Conservation (phyloP, 2,329 filamentous ascomycete species). For the Clarireedia monteithiana region DNA sequence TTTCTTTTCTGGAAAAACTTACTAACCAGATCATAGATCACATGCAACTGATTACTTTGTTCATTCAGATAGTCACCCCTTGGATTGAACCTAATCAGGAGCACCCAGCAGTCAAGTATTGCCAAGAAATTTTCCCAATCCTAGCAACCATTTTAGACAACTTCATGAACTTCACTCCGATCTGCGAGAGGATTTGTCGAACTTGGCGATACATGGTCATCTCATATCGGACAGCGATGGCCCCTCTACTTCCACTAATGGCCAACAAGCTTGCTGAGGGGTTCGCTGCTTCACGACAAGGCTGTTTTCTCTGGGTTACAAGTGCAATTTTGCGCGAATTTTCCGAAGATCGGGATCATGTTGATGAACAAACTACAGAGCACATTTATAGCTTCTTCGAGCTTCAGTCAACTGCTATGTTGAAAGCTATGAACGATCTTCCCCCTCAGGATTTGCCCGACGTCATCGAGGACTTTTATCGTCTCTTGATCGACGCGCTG, state of each 20-base stretch:
- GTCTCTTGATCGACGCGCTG: conserved; percentile 81
- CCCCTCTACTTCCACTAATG: conserved; percentile 73
- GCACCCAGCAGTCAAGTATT: conserved; percentile 92
- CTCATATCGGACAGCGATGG: conserved; percentile 84
- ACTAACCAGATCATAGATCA: conserved; percentile 51
- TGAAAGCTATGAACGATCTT: conserved; percentile 81
- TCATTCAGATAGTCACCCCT: conserved; percentile 71
- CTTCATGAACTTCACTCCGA: conserved; percentile 78
- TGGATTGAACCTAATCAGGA: conserved; percentile 63
- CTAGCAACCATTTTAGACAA: conserved; percentile 80
- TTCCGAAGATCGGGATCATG: conserved; percentile 78
- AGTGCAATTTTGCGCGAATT: conserved; percentile 93
- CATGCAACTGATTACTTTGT: conserved; percentile 84
- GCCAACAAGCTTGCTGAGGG: conserved; percentile 83
- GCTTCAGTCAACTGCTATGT: conserved; percentile 81
- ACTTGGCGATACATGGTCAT: conserved; percentile 98
- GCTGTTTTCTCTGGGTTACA: conserved; percentile 98
- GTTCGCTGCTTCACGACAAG: conserved; percentile 79
- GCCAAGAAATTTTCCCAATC: conserved; percentile 86
- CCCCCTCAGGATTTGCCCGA: conserved; percentile 53
- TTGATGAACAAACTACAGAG: conserved; percentile 72
- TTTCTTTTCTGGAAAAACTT: not conserved
- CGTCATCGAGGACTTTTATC: conserved; percentile 71
- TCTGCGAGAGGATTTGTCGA: conserved; percentile 86
- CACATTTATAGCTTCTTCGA: conserved; percentile 94